Evolutionary conservation across 345 rosid species (phyloP).

Genomic region (Rhodomyrtus tomentosa): DNA sequence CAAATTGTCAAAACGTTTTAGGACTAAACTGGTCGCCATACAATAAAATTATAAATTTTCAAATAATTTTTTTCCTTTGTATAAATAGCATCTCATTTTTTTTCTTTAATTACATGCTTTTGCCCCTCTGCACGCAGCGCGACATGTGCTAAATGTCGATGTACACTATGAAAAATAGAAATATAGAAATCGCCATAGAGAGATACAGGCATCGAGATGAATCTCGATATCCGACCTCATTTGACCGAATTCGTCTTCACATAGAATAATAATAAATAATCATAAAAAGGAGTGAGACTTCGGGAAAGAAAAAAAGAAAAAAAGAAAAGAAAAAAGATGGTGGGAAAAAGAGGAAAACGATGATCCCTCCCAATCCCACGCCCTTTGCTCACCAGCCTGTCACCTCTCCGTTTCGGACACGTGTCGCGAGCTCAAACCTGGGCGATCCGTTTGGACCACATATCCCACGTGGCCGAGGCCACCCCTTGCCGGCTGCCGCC

Average conservation of each 20-base stretch:
- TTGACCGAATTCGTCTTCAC: background rate
- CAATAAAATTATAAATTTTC: too few relatives aligned
- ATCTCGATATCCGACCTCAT: background rate
- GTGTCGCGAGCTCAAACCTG: background rate
- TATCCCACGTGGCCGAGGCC: constrained; percentile 33
- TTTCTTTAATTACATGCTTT: background rate
- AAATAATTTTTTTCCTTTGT: too few relatives aligned
- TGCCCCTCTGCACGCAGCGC: background rate
- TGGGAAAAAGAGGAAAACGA: constrained; percentile 4
- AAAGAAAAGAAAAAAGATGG: too few relatives aligned
- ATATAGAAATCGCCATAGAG: background rate
- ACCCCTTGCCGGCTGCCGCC: constrained; percentile 37
- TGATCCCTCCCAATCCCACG: background rate
- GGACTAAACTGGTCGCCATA: too few relatives aligned
- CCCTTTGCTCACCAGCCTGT: constrained; percentile 20
- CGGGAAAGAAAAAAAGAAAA: too few relatives aligned
- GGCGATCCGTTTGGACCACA: constrained; percentile 29
- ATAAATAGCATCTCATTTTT: too few relatives aligned
- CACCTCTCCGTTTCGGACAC: constrained; percentile 4
- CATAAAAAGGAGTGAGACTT: background rate
- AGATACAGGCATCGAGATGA: background rate
- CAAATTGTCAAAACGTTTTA: too few relatives aligned
- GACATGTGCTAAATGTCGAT: fast-evolving
- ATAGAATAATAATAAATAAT: too few relatives aligned
- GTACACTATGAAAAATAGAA: background rate